These are phyloP conservation scores for Talaromyces stipitatus DNA, from an alignment of 495 filamentous ascomycete genomes.

Conservation along the genomic window DNA sequence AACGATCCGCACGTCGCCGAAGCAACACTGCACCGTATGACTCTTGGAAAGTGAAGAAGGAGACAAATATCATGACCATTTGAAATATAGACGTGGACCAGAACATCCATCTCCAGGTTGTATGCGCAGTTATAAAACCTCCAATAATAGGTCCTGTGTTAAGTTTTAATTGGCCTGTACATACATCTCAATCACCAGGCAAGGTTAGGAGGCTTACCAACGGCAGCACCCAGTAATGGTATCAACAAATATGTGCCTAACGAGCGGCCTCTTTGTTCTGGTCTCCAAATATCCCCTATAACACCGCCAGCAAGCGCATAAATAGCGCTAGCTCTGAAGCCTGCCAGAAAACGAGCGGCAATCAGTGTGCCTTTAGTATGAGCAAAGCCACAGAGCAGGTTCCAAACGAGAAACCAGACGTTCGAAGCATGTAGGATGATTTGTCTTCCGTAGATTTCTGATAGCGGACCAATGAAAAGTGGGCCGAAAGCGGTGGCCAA, in stretches of 20 bases:
- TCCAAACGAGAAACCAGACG: conserved; percentile 49
- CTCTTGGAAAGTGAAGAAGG: conserved; percentile 37
- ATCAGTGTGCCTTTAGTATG: conserved; percentile 15
- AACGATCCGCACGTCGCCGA: conserved; percentile 36
- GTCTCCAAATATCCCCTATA: conserved; percentile 44
- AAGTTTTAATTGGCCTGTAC: too few relatives aligned
- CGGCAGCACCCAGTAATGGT: conserved; percentile 45
- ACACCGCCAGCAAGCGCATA: conserved; percentile 36
- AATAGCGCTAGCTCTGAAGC: conserved; percentile 15
- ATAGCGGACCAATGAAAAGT: conserved; percentile 54
- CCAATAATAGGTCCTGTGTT: conserved; percentile 50
- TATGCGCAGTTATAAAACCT: conserved; percentile 37
- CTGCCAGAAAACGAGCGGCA: conserved; percentile 10
- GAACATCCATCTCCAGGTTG: conserved; percentile 55
- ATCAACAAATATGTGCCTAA: conserved; percentile 49
- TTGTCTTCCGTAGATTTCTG: conserved; percentile 62
- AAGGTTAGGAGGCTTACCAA: too few relatives aligned
- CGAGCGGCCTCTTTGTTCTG: conserved; percentile 51
- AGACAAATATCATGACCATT: conserved; percentile 12
- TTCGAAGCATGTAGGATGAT: conserved; percentile 48
- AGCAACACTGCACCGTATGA: conserved; percentile 55
- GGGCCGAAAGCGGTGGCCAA: conserved; percentile 61
- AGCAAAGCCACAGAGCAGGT: conserved; percentile 21
- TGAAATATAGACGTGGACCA: conserved; percentile 26
- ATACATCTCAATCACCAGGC: too few relatives aligned